Base-by-base conservation (phyloP, 2,329 filamentous ascomycete species). In the Fusarium devonianum region DNA sequence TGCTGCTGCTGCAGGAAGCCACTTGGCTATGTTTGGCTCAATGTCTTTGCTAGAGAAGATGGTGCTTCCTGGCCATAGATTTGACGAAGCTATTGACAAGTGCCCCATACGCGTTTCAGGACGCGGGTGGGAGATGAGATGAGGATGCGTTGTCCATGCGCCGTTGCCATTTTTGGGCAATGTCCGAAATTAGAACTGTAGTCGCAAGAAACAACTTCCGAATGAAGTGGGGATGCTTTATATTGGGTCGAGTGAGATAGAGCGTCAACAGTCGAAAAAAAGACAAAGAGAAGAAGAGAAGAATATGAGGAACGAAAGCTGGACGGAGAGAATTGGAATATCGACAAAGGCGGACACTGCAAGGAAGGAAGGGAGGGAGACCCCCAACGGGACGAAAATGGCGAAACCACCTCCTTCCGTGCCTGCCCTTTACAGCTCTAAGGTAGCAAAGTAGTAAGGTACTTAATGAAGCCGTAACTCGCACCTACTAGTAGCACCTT, bases 11-110 rank as follows among this genome's bases (percentile, higher is more conserved):
- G n/a, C n/a, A n/a, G n/a, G n/a, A 55, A 33, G 29, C 50, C 37
- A 39, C 39, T 45, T 59, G 38, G 41, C 56, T 53, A 44, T 53
- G 29, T 49, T 59, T 48, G 39, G 35, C 36, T 28, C 46, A 28
- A 23, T 49, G 47, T 28, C 48, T 57, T 53, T 37, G 26, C 16
- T 25, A 25, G 37, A 29, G 17, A 36, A 38, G 51, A 36, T 39
- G 28, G 48, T 29, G n/a, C 25, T 58, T 30, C 13, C 29, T 18
- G 43, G 28, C 13, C 30, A 11, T 26, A 29, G 19, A 16, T 14
- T 26, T 35, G 22, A n/a, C 11, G 34, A 36, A 13, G 22, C n/a
- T n/a, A n/a, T 18, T 18, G 22, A 13, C 11, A 30, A 18, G 29
- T 33, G 26, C 16, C 30, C 44, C 13, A 28, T 18, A 35, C 28